A percentile compares a stretch with the other conserved stretches of the same genome.
Conservation (phyloP, 2,329 filamentous ascomycete genomes). For the Diaporthe sp. region DNA sequence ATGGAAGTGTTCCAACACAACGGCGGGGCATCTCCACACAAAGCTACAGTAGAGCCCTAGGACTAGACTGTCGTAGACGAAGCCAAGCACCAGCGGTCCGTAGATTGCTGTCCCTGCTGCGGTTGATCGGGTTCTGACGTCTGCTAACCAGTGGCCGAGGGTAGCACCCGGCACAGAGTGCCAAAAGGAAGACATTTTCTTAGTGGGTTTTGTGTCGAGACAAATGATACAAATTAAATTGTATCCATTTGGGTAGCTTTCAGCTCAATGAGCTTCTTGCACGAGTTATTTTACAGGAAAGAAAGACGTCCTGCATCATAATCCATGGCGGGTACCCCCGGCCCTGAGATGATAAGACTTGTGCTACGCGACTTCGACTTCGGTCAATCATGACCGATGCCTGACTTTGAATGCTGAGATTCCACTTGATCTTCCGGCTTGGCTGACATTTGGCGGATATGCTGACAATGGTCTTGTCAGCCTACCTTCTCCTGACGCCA, state of each 20-base stretch:
- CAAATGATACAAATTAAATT: no score
- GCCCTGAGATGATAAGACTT: background rate
- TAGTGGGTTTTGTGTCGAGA: background rate
- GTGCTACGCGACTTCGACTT: background rate
- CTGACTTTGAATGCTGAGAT: background rate
- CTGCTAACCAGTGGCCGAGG: background rate
- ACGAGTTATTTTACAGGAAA: background rate
- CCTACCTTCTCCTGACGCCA: background rate
- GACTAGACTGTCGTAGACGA: constrained; percentile 8
- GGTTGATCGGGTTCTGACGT: background rate
- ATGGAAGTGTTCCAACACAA: constrained; percentile 4
- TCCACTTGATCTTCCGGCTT: background rate
- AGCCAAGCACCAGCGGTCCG: background rate
- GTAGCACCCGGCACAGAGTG: background rate
- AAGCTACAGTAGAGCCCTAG: constrained; percentile 5
- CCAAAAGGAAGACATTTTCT: background rate
- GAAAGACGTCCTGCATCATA: no score
- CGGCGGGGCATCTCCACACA: constrained; percentile 1
- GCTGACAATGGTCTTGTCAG: constrained; percentile 16
- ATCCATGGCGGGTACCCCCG: background rate
- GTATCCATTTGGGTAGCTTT: background rate
- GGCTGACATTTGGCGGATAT: constrained; percentile 3
- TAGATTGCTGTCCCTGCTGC: constrained; percentile 1
- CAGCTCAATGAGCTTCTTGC: background rate
- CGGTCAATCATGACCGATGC: background rate